Percentiles rank a stretch among this genome's conserved stretches.
These are phyloP conservation scores for Zangia roseola DNA, from an alignment of 768 basidiomycete genomes.

Conservation along the genomic window DNA sequence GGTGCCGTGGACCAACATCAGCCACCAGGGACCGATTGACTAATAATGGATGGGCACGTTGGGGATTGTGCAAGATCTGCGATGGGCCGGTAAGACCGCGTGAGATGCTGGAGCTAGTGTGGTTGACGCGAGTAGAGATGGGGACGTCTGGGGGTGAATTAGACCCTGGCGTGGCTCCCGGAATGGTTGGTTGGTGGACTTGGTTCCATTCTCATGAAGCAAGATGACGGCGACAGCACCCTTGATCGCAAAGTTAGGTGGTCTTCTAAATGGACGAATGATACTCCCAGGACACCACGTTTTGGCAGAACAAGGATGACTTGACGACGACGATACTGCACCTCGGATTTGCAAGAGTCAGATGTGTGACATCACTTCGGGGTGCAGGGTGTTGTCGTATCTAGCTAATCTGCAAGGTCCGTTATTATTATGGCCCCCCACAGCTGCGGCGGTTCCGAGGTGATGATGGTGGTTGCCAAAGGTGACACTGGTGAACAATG, in stretches of 20 bases:
- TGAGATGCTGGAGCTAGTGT: constrained; percentile 17
- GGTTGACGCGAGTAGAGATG: constrained; percentile 14
- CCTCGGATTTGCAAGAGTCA: constrained; percentile 15
- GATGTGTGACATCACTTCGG: too few relatives aligned
- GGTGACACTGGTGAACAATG: too few relatives aligned
- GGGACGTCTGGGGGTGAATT: constrained; percentile 22
- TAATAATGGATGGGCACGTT: constrained; percentile 23
- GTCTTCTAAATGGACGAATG: constrained; percentile 26
- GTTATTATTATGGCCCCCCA: too few relatives aligned
- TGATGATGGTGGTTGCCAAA: too few relatives aligned
- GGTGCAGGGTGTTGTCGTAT: too few relatives aligned
- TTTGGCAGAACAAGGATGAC: constrained; percentile 6
- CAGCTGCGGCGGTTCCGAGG: too few relatives aligned
- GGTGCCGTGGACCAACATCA: constrained; percentile 19
- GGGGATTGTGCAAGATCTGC: constrained; percentile 23
- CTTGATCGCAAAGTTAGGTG: constrained; percentile 24
- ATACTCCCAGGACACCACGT: constrained; percentile 9
- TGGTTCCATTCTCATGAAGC: constrained; percentile 32
- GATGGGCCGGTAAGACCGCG: constrained; percentile 15
- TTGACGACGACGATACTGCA: constrained; percentile 10
- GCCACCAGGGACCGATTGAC: constrained; percentile 15
- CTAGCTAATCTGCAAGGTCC: too few relatives aligned
- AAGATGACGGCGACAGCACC: constrained; percentile 20
- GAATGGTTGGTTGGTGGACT: constrained; percentile 18
- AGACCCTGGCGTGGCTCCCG: constrained; percentile 28